Conservation (phyloP, 2,329 filamentous ascomycete species). For the Xylaria sp. region DNA sequence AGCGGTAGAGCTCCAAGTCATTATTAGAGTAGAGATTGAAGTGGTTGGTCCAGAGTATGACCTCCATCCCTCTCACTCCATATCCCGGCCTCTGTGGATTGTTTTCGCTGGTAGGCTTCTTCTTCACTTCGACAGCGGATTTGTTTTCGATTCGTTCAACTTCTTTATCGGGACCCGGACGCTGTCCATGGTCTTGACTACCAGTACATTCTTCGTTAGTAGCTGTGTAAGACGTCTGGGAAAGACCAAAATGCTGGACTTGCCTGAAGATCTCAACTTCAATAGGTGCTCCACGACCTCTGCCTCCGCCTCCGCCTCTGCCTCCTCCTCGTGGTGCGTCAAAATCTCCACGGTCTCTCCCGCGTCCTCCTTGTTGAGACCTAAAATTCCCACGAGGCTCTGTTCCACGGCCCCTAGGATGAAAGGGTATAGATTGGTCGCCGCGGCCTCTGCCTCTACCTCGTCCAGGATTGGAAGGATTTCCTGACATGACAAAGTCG, state of each 20-base stretch:
- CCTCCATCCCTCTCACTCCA: slow-evolving; percentile 3
- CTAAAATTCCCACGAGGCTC: neutral
- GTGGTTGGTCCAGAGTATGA: slow-evolving; percentile 24
- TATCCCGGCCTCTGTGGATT: slow-evolving; percentile 24
- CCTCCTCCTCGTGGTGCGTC: neutral
- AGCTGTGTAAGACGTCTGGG: neutral
- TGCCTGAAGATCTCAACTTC: slow-evolving; percentile 14
- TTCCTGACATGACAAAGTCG: slow-evolving; percentile 4
- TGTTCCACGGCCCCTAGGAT: neutral
- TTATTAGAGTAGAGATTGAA: slow-evolving; percentile 1
- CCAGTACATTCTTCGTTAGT: neutral
- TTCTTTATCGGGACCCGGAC: neutral
- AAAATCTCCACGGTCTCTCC: neutral
- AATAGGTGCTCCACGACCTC: neutral
- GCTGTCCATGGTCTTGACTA: neutral
- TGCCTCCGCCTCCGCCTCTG: neutral
- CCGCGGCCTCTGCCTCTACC: slow-evolving; percentile 18
- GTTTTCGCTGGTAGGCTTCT: neutral
- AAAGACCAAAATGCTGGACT: neutral
- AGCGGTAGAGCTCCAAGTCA: slow-evolving; percentile 16
- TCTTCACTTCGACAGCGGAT: slow-evolving; percentile 10
- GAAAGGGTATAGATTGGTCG: slow-evolving; percentile 8
- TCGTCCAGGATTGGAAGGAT: neutral
- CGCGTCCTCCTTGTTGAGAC: neutral
- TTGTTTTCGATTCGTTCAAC: slow-evolving; percentile 20